These are phyloP conservation scores for Talaromyces piceae DNA, from an alignment of 2,329 filamentous ascomycete genomes.

Conservation along the genomic window DNA sequence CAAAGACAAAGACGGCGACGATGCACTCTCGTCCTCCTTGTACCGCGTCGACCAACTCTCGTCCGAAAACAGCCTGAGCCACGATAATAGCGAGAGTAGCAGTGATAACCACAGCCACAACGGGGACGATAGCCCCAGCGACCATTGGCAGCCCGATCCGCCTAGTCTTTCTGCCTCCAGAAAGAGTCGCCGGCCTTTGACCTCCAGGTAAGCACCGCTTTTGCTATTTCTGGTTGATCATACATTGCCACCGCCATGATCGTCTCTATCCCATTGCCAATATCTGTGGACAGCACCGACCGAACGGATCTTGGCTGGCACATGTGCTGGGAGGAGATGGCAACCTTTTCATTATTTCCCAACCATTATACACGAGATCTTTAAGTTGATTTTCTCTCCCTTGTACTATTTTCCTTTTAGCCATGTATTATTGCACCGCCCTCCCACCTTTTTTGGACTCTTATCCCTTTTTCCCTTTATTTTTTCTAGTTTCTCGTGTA, in stretches of 20 bases:
- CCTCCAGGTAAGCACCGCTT: constrained; percentile 8
- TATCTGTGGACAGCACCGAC: not conserved
- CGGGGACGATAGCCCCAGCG: constrained; percentile 7
- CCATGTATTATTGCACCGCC: too few species aligned
- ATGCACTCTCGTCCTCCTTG: constrained; percentile 8
- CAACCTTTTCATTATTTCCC: too few species aligned
- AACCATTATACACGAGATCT: too few species aligned
- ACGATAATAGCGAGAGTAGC: not conserved
- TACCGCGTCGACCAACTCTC: constrained; percentile 12
- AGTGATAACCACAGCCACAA: not conserved
- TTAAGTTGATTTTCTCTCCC: too few species aligned
- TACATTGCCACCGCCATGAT: not conserved
- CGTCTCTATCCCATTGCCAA: not conserved
- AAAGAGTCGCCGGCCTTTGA: constrained; percentile 1
- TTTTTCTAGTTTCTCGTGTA: too few species aligned
- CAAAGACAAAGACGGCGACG: not conserved
- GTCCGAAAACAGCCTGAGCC: constrained; percentile 12
- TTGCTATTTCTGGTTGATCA: not conserved
- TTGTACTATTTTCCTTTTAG: too few species aligned
- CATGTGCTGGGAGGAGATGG: too few species aligned
- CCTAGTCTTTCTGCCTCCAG: constrained; percentile 3
- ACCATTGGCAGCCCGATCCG: constrained; percentile 16
- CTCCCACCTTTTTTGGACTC: too few species aligned
- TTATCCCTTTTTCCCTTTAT: too few species aligned
- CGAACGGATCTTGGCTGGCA: too few species aligned